These are phyloP conservation scores for Suillus weaverae DNA, from an alignment of 768 basidiomycete species.

Conservation along the genomic window DNA sequence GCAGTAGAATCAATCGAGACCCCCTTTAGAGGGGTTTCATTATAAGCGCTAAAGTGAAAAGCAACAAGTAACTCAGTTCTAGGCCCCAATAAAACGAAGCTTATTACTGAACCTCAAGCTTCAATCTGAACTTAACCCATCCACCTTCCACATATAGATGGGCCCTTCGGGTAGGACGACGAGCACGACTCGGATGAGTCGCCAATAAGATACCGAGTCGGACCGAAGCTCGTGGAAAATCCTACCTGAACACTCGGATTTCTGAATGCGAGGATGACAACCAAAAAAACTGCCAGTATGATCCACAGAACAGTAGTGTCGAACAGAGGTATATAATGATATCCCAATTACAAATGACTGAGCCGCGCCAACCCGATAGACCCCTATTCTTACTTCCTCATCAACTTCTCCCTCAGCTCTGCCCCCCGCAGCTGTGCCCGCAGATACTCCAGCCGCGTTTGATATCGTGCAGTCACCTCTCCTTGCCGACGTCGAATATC, in stretches of 20 bases:
- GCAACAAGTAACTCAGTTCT: neutral
- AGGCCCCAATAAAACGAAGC: too few species aligned
- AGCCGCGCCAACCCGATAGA: neutral
- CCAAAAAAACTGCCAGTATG: neutral
- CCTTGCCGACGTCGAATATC: slow-evolving; percentile 69
- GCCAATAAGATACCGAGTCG: neutral
- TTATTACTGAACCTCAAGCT: too few species aligned
- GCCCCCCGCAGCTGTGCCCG: slow-evolving; percentile 82
- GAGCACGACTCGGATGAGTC: too few species aligned
- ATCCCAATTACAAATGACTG: slow-evolving; percentile 1
- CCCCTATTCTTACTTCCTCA: slow-evolving; percentile 48
- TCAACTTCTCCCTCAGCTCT: slow-evolving; percentile 77
- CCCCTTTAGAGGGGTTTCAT: neutral
- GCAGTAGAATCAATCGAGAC: neutral
- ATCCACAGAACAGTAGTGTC: neutral
- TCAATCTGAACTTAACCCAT: too few species aligned
- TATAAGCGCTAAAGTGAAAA: neutral
- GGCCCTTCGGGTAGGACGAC: too few species aligned
- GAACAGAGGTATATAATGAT: slow-evolving; percentile 3
- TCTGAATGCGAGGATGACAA: neutral
- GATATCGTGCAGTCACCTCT: slow-evolving; percentile 73
- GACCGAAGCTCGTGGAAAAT: neutral
- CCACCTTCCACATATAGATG: too few species aligned
- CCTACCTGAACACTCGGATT: neutral
- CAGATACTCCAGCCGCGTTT: slow-evolving; percentile 74